Evolutionary conservation across 1,284 basidiomycete species (phyloP).

Genomic region (Sphagnurus paluster): DNA sequence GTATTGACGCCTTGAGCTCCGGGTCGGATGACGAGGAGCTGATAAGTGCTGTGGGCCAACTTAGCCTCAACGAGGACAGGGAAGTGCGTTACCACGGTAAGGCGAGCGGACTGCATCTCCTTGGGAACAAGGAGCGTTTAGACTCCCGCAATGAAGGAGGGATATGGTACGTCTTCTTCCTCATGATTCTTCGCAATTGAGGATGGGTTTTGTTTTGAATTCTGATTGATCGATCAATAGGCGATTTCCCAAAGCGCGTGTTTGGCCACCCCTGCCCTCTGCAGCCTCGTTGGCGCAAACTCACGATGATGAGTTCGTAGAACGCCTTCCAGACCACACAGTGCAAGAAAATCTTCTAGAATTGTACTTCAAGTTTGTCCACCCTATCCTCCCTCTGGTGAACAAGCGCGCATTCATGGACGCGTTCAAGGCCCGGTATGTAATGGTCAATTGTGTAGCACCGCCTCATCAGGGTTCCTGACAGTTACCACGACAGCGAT

Average conservation of each 20-base stretch:
- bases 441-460: too few species aligned
- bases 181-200: slow-evolving; percentile 8
- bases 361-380: slow-evolving; percentile 79
- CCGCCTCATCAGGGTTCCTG: too few species aligned
- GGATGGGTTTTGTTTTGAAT: slow-evolving; percentile 3
- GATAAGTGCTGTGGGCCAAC: slow-evolving; percentile 75
- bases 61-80: slow-evolving; percentile 81
- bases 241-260: slow-evolving; percentile 79
- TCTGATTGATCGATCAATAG: slow-evolving; percentile 33
- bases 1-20: slow-evolving; percentile 34
- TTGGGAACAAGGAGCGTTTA: slow-evolving; percentile 59
- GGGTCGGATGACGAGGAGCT: slow-evolving; percentile 57
- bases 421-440: slow-evolving; percentile 49
- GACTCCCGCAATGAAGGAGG: slow-evolving; percentile 75
- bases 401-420: slow-evolving; percentile 72
- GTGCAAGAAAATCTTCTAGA: slow-evolving; percentile 70
- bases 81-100: slow-evolving; percentile 81
- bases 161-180: slow-evolving; percentile 57
- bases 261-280: slow-evolving; percentile 73
- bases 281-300: slow-evolving; percentile 27
- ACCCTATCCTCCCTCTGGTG: slow-evolving; percentile 71
- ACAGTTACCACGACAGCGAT: too few species aligned
- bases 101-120: slow-evolving; percentile 76
- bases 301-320: slow-evolving; percentile 37
- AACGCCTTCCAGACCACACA: slow-evolving; percentile 51